Conservation (phyloP, 2,329 filamentous ascomycete genomes). For the Pseudogymnoascus sp. region DNA sequence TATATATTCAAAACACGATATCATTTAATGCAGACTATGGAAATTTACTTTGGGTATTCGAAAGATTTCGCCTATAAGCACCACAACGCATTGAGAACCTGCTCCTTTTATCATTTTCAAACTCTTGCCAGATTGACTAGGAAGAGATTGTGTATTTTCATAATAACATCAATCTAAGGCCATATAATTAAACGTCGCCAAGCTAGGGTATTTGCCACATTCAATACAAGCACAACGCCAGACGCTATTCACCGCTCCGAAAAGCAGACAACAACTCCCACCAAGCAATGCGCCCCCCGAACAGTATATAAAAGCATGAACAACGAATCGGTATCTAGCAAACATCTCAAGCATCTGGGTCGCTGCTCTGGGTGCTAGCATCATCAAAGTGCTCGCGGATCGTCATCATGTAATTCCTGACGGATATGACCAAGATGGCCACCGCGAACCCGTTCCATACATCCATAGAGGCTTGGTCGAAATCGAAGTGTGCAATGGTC, state of each 20-base stretch:
- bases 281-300: neutral
- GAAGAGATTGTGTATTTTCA: neutral
- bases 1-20: neutral
- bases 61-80: neutral
- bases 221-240: slow-evolving; percentile 1
- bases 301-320: neutral
- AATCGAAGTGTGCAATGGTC: slow-evolving; percentile 25
- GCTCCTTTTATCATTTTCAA: neutral
- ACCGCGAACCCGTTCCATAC: slow-evolving; percentile 30
- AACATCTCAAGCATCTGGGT: neutral
- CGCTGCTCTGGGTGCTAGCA: neutral
- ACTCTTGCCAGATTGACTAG: neutral
- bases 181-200: neutral
- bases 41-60: no score
- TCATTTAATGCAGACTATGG: neutral
- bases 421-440: slow-evolving; percentile 24
- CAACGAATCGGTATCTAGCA: neutral
- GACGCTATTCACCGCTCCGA: neutral
- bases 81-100: neutral
- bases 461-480: slow-evolving; percentile 22
- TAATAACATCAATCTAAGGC: neutral
- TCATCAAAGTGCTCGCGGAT: neutral
- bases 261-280: neutral
- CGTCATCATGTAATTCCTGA: slow-evolving; percentile 22
- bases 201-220: slow-evolving; percentile 8